These are phyloP conservation scores for Delonix regia DNA, from an alignment of 306 rosid genomes.

Conservation along the genomic window DNA sequence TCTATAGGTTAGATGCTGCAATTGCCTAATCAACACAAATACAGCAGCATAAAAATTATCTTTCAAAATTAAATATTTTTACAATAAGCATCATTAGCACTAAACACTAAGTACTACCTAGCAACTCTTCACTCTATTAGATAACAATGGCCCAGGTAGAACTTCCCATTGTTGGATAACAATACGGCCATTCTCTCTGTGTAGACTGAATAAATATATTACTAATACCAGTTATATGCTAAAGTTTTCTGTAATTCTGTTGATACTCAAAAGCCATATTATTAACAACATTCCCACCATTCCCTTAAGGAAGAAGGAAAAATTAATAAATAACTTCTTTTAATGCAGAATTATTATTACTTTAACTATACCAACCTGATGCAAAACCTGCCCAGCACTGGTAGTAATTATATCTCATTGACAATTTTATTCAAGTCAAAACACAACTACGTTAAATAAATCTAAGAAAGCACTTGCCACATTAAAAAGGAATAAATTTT, in stretches of 20 bases:
- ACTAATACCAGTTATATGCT: not conserved
- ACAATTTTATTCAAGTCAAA: not conserved
- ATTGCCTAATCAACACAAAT: not conserved
- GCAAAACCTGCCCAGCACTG: not conserved
- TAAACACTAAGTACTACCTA: not conserved
- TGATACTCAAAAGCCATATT: not conserved
- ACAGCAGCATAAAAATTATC: no score
- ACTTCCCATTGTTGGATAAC: not conserved
- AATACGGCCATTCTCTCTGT: not conserved
- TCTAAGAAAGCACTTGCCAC: not conserved
- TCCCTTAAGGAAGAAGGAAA: not conserved
- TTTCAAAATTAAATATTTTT: not conserved
- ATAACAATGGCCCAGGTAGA: not conserved
- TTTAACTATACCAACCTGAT: not conserved
- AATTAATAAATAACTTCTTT: not conserved
- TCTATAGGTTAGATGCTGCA: no score
- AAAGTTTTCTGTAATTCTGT: no score
- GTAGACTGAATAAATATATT: not conserved
- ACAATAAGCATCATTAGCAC: not conserved
- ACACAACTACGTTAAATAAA: not conserved
- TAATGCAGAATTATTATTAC: not conserved
- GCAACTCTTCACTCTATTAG: no score
- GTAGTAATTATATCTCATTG: not conserved
- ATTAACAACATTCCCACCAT: not conserved
- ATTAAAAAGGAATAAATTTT: not conserved